phyloP scores from a whole-genome alignment of 768 basidiomycete species.

The Boletales sp. region DNA sequence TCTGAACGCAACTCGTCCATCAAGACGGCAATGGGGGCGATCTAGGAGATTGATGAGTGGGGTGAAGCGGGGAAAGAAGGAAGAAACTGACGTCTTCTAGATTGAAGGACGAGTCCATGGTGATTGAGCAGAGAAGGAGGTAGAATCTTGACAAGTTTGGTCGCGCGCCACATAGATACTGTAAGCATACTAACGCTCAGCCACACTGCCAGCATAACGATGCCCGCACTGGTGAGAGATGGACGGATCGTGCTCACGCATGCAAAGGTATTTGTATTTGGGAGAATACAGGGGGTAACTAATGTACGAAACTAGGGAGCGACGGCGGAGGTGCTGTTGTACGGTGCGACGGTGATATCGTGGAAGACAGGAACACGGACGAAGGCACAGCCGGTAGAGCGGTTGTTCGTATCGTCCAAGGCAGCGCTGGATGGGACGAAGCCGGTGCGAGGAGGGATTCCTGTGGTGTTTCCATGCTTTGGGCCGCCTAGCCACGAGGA shows the following conservation, averaged over 20 bases:
- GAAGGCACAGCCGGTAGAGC: conserved; percentile 46
- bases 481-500: conserved; percentile 77
- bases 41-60: conserved; percentile 41
- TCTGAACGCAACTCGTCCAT: conserved; percentile 99
- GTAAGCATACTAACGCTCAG: background rate
- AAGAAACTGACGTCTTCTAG: conserved; percentile 60
- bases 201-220: conserved; percentile 23
- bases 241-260: conserved; percentile 53
- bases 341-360: conserved; percentile 84
- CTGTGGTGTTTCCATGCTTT: conserved; percentile 82
- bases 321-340: conserved; percentile 61
- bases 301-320: conserved; percentile 50
- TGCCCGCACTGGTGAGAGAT: conserved; percentile 53
- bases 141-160: conserved; percentile 7
- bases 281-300: background rate
- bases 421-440: conserved; percentile 78
- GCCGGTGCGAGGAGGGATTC: conserved; percentile 60
- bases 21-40: conserved; percentile 92
- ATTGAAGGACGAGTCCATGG: conserved; percentile 65
- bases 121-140: conserved; percentile 14
- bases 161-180: conserved; percentile 16
- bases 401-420: conserved; percentile 80
- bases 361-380: conserved; percentile 60
- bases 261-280: conserved; percentile 54
- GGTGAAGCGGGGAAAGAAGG: conserved; percentile 2